Base-by-base conservation (phyloP, 345 rosid genomes). In the Mercurialis annua region DNA sequence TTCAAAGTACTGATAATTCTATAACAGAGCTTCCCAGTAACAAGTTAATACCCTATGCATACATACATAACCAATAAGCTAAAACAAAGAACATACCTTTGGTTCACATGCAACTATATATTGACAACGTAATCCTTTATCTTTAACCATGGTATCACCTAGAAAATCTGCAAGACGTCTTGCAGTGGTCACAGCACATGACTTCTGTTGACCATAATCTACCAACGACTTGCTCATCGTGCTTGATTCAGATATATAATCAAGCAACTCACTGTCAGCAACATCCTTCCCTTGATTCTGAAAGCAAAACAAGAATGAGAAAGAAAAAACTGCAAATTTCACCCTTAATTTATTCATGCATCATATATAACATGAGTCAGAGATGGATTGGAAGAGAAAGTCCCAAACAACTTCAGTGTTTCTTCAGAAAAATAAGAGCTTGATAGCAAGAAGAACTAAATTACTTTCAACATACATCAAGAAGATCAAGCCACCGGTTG, bases 101-200 rank as follows among this genome's bases (percentile, higher is more conserved):
- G 97, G 98, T 85, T 90, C 96, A 64, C 92, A 83, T 67, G 97
- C 98, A 78, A 93, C 96, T 54, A 93, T 78, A 82, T 93, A 93
- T 70, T 93, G 96, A 77, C 98, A 93, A 72, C 92, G 98, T 70
- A 93, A 74, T 78, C 98, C 98, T 83, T 90, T 90, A 77, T 93
- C 96, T 82, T 93, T 93, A 72, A 93, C 97, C 92, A 90, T 90
- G 64, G 96, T 18, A 68, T 85, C 90, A 81, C 94, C 97, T 44
- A 93, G 96, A 86, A 93, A 93, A 74, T 93, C 84, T 69, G 97
- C 89, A 66, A 93, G 85, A 62, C 98, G 98, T 70, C 79, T 89
- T 62, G 98, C 98, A 44, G 98, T 93, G 64, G 98, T 93, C 76
- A 93, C 94, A 66, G 97, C 96, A 87, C 97, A 93, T 64, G 98